phyloP scores from a whole-genome alignment of 2,329 filamentous ascomycete genomes.

The Diaporthe citriasiana region DNA sequence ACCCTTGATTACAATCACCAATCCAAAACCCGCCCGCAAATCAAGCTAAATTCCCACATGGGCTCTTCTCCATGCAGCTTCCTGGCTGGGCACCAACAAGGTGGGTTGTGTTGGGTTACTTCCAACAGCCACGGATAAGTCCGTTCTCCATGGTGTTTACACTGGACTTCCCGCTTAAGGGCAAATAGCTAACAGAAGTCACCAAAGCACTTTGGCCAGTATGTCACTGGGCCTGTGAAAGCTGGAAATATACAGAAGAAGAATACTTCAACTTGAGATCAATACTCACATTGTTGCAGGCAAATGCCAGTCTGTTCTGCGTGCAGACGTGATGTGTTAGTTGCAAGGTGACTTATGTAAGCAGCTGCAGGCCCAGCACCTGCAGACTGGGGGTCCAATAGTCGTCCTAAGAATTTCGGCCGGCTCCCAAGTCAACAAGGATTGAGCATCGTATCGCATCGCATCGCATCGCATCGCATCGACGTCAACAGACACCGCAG shows the following conservation, averaged over 20 bases:
- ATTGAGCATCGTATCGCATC: background rate
- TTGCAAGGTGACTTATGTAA: background rate
- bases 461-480: too few relatives aligned
- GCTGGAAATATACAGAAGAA: background rate
- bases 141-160: background rate
- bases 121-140: too few relatives aligned
- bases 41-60: too few relatives aligned
- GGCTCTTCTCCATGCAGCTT: too few relatives aligned
- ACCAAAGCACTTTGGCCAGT: accelerated
- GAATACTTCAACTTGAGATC: too few relatives aligned
- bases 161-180: background rate
- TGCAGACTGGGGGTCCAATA: background rate
- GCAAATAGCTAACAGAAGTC: background rate
- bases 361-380: background rate
- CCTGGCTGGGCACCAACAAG: too few relatives aligned
- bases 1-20: background rate
- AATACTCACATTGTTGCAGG: too few relatives aligned
- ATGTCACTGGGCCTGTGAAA: background rate
- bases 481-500: background rate
- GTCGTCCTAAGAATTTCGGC: background rate
- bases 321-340: too few relatives aligned
- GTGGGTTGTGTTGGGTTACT: too few relatives aligned
- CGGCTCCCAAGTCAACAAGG: background rate
- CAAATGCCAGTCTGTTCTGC: too few relatives aligned
- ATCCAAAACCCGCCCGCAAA: background rate